These are phyloP conservation scores for Casuarina cunninghamiana DNA, from an alignment of 306 rosid genomes.

Conservation along the genomic window DNA sequence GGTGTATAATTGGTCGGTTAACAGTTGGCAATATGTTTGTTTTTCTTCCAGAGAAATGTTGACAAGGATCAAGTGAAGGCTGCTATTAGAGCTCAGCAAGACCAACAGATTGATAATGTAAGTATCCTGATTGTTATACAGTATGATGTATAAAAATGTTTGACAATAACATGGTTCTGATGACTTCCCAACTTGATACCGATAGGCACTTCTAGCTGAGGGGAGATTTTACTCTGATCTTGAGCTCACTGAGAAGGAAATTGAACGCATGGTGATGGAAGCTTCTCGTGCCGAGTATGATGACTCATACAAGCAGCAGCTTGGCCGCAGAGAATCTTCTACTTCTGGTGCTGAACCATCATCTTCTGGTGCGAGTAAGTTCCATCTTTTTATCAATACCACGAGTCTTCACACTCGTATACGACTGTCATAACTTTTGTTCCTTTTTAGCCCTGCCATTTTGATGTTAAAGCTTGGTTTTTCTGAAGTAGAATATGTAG, in stretches of 20 bases:
- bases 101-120: constrained; percentile 84
- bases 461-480: not conserved
- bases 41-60: constrained; percentile 66
- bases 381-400: not conserved
- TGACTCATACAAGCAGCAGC: constrained; percentile 54
- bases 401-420: not conserved
- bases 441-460: not conserved
- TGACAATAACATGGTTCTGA: not conserved
- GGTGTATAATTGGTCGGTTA: constrained; percentile 6
- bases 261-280: constrained; percentile 87
- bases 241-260: constrained; percentile 96
- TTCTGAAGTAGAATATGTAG: not conserved
- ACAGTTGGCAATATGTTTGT: constrained; percentile 23
- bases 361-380: constrained; percentile 93
- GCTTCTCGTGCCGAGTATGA: constrained; percentile 83
- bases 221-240: constrained; percentile 95
- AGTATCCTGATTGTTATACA: constrained; percentile 34
- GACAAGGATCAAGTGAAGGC: constrained; percentile 95
- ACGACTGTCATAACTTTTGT: not conserved
- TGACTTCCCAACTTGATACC: not conserved
- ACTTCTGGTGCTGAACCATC: constrained; percentile 89
- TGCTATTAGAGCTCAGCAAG: constrained; percentile 92
- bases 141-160: not conserved
- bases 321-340: constrained; percentile 58
- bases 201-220: constrained; percentile 95